A percentile compares a stretch with the other conserved stretches of the same genome.
These are phyloP conservation scores for Nissolia schottii DNA, from an alignment of 306 rosid species.

Conservation along the genomic window DNA sequence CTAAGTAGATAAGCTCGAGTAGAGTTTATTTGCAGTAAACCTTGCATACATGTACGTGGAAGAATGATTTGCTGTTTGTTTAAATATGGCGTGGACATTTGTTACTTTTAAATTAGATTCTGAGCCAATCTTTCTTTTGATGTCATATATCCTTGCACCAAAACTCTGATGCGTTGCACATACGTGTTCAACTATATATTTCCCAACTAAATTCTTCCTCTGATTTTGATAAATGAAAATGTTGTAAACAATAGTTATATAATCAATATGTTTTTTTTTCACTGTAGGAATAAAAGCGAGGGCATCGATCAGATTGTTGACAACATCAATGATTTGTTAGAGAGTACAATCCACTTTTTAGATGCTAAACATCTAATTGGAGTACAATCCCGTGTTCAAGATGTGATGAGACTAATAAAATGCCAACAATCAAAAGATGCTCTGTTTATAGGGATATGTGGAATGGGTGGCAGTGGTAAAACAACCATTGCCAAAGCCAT, in stretches of 20 bases:
- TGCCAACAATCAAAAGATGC: neutral
- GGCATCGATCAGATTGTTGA: neutral
- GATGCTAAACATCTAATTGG: neutral
- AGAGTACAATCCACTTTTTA: neutral
- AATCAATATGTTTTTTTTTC: neutral
- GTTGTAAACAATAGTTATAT: too few species aligned
- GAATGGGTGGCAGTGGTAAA: slow-evolving; percentile 2
- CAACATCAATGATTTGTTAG: neutral
- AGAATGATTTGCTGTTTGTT: too few species aligned
- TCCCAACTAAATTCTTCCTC: neutral
- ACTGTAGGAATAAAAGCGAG: neutral
- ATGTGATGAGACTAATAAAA: neutral
- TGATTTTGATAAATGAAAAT: too few species aligned
- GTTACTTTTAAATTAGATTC: too few species aligned
- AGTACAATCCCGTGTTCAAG: neutral
- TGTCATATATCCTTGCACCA: too few species aligned
- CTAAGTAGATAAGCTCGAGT: too few species aligned
- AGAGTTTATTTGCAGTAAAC: too few species aligned
- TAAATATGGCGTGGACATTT: too few species aligned
- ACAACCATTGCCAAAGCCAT: slow-evolving; percentile 14
- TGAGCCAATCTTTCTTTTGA: too few species aligned
- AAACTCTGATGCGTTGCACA: too few species aligned
- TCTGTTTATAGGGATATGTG: neutral
- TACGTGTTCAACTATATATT: neutral
- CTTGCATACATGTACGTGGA: too few species aligned